Evolutionary conservation across 2,329 filamentous ascomycete genomes (phyloP).

Genomic region (Penicillium sp.): DNA sequence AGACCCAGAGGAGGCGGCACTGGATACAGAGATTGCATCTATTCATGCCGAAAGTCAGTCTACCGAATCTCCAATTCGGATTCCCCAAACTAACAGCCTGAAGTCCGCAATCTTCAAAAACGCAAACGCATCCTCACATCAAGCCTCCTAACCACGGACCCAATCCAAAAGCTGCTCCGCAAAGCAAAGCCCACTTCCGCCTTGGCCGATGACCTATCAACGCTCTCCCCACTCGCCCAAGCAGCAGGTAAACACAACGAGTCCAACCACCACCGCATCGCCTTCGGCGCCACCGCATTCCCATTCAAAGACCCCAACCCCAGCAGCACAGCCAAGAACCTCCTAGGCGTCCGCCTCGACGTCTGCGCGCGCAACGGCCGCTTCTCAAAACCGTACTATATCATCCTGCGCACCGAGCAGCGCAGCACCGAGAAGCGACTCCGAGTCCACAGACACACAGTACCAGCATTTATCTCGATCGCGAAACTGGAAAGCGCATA

Average conservation of each 20-base stretch:
- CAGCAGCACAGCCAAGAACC: conserved; percentile 19
- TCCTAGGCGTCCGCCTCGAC: conserved; percentile 48
- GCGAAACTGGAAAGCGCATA: conserved; percentile 40
- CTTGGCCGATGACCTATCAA: conserved; percentile 26
- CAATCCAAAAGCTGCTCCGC: conserved; percentile 36
- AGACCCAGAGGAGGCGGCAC: conserved; percentile 27
- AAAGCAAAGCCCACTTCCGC: conserved; percentile 10
- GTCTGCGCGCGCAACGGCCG: conserved; percentile 41
- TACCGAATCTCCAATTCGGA: neutral
- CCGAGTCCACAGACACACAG: conserved; percentile 46
- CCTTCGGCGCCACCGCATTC: conserved; percentile 48
- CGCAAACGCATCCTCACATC: conserved; percentile 43
- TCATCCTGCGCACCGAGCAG: conserved; percentile 38
- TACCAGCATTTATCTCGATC: conserved; percentile 48
- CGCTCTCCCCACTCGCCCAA: conserved; percentile 36
- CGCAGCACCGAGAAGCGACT: conserved; percentile 2
- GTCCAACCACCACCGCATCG: conserved; percentile 47
- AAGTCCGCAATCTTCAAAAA: conserved; percentile 44
- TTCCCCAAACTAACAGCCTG: conserved; percentile 9
- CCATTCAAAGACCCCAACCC: conserved; percentile 49
- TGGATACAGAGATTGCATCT: conserved; percentile 45
- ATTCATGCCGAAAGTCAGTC: conserved; percentile 45
- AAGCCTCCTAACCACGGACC: conserved; percentile 44
- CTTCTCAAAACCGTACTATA: conserved; percentile 47
- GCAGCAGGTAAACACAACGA: conserved; percentile 35